Conservation (phyloP, 2,329 filamentous ascomycete species). For the Cordyceps tenuipes region DNA sequence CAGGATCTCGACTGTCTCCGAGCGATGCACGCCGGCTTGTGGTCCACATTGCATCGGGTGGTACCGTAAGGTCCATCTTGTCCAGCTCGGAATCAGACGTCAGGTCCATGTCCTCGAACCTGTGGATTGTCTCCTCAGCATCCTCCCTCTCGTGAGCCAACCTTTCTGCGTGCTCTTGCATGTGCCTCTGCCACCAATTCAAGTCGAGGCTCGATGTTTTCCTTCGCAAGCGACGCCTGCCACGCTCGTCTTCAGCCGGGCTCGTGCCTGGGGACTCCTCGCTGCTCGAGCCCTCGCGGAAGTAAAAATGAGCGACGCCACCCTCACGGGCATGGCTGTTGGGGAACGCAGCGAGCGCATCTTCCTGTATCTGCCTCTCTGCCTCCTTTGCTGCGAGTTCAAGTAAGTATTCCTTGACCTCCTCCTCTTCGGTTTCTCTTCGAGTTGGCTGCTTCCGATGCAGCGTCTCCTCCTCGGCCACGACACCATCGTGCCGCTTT, state of each 20-base stretch:
- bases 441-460: conserved; percentile 35
- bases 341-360: conserved; percentile 67
- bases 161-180: conserved; percentile 69
- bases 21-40: conserved; percentile 25
- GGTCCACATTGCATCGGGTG: conserved; percentile 35
- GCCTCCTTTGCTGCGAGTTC: conserved; percentile 72
- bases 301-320: conserved; percentile 62
- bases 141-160: conserved; percentile 34
- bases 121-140: conserved; percentile 12
- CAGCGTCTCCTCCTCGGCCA: conserved; percentile 13
- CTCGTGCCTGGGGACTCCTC: conserved; percentile 37
- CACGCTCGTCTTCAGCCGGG: conserved; percentile 22
- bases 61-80: conserved; percentile 32
- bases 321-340: conserved; percentile 62
- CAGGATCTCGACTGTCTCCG: conserved; percentile 21
- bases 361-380: conserved; percentile 70
- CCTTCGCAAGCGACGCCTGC: conserved; percentile 33
- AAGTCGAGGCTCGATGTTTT: conserved; percentile 56
- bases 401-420: conserved; percentile 67
- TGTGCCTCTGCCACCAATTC: conserved; percentile 69
- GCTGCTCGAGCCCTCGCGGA: conserved; percentile 54
- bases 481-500: conserved; percentile 27
- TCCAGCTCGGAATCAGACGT: conserved; percentile 34
- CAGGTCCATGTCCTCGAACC: conserved; percentile 21
- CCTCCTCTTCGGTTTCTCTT: conserved; percentile 66